phyloP scores from a whole-genome alignment of 1,139 yeast genomes.

The Hansenula lynferdii region DNA sequence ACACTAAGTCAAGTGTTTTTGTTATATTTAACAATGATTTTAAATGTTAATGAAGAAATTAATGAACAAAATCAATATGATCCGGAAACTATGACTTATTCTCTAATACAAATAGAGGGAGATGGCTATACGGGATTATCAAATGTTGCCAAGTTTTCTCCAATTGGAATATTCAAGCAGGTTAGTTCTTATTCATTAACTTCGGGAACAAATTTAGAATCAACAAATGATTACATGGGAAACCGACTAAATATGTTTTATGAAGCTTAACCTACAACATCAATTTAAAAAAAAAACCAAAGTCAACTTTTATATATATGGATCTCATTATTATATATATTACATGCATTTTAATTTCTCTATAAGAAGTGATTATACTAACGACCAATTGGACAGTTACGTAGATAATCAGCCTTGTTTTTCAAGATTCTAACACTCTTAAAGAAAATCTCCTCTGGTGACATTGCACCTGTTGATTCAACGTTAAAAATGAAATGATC shows the following conservation, averaged over 20 bases:
- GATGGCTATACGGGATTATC: constrained; percentile 41
- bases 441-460: constrained; percentile 91
- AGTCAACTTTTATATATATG: too few relatives aligned
- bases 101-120: constrained; percentile 21
- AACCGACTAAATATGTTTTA: constrained; percentile 1
- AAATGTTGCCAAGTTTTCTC: constrained; percentile 26
- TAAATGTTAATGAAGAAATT: constrained; percentile 11
- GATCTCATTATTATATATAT: too few relatives aligned
- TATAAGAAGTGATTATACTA: neutral
- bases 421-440: constrained; percentile 82
- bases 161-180: constrained; percentile 22
- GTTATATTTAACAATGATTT: constrained; percentile 21
- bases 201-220: constrained; percentile 6
- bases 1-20: constrained; percentile 22
- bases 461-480: constrained; percentile 95
- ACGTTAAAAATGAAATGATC: constrained; percentile 93
- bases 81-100: constrained; percentile 9
- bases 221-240: constrained; percentile 3
- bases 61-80: constrained; percentile 21
- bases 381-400: constrained; percentile 69
- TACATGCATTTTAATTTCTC: constrained; percentile 7
- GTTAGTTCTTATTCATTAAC: constrained; percentile 11
- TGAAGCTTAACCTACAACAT: neutral
- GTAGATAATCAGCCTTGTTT: constrained; percentile 79
- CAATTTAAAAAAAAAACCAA: neutral